These are phyloP conservation scores for Capronia coronata DNA, from an alignment of 2,329 filamentous ascomycete species.

Conservation along the genomic window DNA sequence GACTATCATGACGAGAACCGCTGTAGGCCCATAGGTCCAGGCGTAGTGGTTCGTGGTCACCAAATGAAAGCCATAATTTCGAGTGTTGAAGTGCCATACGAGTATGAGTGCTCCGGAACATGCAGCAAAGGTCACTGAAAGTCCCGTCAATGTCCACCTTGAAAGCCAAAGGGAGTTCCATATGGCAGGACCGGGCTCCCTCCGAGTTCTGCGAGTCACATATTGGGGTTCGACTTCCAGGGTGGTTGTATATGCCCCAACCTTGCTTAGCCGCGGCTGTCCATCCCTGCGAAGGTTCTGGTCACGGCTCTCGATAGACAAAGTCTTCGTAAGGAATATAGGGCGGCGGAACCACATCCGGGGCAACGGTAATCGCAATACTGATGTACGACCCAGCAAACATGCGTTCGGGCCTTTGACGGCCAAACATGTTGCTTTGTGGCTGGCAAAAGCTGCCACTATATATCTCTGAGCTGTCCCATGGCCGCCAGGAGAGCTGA, in stretches of 20 bases:
- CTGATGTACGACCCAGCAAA: no score
- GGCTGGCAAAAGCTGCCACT: not conserved
- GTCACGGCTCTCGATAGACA: not conserved
- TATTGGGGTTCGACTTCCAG: no score
- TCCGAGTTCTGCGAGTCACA: no score
- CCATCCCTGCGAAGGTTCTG: no score
- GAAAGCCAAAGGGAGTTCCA: constrained; percentile 8
- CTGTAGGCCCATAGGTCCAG: constrained; percentile 27
- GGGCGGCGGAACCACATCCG: no score
- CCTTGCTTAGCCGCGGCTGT: no score
- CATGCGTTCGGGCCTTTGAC: no score
- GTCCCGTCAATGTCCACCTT: no score
- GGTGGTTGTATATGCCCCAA: no score
- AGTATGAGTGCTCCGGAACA: not conserved
- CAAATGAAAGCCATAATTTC: constrained; percentile 13
- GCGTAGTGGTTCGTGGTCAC: constrained; percentile 22
- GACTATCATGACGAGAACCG: constrained; percentile 30
- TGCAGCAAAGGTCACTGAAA: not conserved
- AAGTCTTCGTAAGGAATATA: not conserved
- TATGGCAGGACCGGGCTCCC: not conserved
- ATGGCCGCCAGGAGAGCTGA: not conserved
- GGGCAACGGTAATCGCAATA: no score
- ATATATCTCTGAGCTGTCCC: no score
- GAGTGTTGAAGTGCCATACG: not conserved
- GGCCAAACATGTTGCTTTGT: not conserved